Percentiles rank a stretch among this genome's conserved stretches.
phyloP scores from a whole-genome alignment of 2,329 filamentous ascomycete species.

The Laburnicola sp. region DNA sequence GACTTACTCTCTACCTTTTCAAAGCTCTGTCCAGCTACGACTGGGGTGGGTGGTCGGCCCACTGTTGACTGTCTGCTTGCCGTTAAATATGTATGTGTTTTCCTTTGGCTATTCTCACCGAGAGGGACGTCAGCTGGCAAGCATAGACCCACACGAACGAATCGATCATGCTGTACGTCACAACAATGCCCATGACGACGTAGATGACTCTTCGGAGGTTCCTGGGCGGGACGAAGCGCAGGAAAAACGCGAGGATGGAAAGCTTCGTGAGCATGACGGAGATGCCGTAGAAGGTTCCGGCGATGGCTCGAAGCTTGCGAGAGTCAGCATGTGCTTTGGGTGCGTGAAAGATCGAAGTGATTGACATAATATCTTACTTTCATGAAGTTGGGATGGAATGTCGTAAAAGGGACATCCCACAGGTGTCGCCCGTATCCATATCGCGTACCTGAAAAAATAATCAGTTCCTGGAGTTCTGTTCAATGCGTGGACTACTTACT shows the following conservation, averaged over 20 bases:
- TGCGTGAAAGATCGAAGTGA: constrained; percentile 4
- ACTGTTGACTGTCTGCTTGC: too few relatives aligned
- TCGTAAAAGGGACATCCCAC: constrained; percentile 12
- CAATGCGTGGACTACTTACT: constrained; percentile 2
- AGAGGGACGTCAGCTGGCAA: constrained; percentile 6
- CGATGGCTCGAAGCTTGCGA: constrained; percentile 5
- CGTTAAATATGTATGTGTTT: too few relatives aligned
- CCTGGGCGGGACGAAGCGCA: constrained; percentile 7
- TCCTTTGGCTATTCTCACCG: too few relatives aligned
- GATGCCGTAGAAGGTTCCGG: constrained; percentile 9
- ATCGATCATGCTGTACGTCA: constrained; percentile 9
- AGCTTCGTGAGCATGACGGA: constrained; percentile 11
- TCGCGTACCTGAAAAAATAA: constrained; percentile 5
- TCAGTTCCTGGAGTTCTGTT: constrained; percentile 6
- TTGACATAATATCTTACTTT: constrained; percentile 11
- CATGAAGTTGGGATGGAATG: constrained; percentile 10
- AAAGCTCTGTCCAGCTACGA: too few relatives aligned
- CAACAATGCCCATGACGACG: constrained; percentile 4
- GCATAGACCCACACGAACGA: constrained; percentile 6
- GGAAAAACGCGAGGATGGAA: constrained; percentile 8
- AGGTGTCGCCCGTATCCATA: constrained; percentile 11
- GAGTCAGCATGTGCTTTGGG: constrained; percentile 2
- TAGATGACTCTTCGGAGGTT: constrained; percentile 8
- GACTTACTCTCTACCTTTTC: too few relatives aligned
- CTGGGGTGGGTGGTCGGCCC: too few relatives aligned